Evolutionary conservation across 139 green algal species (phyloP), one percentile per base, ranked within the genome.

Genomic region (Chlamydomonas sp.): DNA sequence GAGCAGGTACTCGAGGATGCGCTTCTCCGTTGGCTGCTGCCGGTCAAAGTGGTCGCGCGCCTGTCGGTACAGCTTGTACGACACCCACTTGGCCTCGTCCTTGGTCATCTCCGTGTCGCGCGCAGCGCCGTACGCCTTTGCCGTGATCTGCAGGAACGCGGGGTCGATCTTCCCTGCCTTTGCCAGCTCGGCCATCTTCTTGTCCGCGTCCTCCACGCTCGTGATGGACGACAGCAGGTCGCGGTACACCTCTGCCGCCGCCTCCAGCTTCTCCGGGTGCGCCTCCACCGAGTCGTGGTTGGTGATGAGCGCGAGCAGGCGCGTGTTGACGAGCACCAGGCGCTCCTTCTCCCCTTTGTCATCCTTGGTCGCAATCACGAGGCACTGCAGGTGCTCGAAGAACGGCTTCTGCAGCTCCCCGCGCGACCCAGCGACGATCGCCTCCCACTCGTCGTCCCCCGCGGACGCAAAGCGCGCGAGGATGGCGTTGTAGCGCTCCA

Each of bases 321-420:
- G 71, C 2, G 81, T 83, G 76, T 87, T 87, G 62, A 87, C 67
- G 2, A 76, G 35, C 38, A 87, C 73, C 35, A 87, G 71, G 69
- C 59, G 37, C 28, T 84, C 78, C 58, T 78, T 68, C 1, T 49
- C 30, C 37, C 58, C 48, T 10, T 61, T 61, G 47, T 79, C 69
- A 31, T 79, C 69, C 77, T 82, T 87, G 33, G 72, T 70, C 3
- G 75, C 77, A 49, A 60, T 74, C 24, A 87, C 72, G 49, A 87
- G 67, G 70, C 77, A 83, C 77, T 87, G 73, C 68, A 83, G 70
- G 63, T 85, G 82, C 62, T 88, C 82, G 57, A 88, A 88, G 62
- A 85, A 88, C 22, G 70, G 29, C n/a, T 66, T 58, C 65, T 79
- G 79, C 58, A 85, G 74, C 71, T 85, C 79, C 0, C 72, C 76